These are phyloP conservation scores for Paramyrothecium roridum DNA, from an alignment of 2,329 filamentous ascomycete species.

Conservation along the genomic window DNA sequence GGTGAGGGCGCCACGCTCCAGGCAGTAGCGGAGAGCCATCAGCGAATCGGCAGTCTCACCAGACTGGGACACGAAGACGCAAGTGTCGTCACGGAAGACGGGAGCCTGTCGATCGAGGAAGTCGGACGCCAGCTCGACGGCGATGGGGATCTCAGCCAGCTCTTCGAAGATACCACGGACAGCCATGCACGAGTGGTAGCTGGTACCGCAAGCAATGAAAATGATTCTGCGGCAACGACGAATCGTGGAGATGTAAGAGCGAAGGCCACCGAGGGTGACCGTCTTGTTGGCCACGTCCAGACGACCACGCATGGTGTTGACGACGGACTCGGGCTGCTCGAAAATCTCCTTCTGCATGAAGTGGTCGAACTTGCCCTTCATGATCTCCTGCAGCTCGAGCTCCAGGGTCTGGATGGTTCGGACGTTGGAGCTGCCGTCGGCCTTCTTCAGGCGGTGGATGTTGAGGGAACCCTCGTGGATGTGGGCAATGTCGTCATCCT, in stretches of 20 bases:
- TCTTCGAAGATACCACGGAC: conserved; percentile 98
- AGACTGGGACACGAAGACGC: conserved; percentile 97
- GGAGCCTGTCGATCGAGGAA: conserved; percentile 96
- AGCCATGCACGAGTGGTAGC: conserved; percentile 99
- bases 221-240: conserved; percentile 95
- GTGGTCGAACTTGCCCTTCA: conserved; percentile 99
- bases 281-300: conserved; percentile 90
- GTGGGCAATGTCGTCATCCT: conserved; percentile 99
- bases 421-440: conserved; percentile 93
- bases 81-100: conserved; percentile 98
- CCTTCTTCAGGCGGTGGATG: conserved; percentile 97
- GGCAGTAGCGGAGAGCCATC: conserved; percentile 94
- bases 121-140: conserved; percentile 94
- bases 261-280: conserved; percentile 91
- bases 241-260: conserved; percentile 95
- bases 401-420: conserved; percentile 98
- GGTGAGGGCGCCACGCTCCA: conserved; percentile 94
- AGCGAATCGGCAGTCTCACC: conserved; percentile 98
- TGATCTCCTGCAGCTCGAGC: conserved; percentile 99
- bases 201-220: conserved; percentile 98
- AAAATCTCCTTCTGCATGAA: conserved; percentile 99
- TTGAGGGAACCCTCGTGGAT: conserved; percentile 98
- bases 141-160: conserved; percentile 94
- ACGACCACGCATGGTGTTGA: conserved; percentile 99
- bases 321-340: conserved; percentile 97